Percentiles rank a stretch among this genome's conserved stretches.
These are phyloP conservation scores for Pleurotus pulmonarius DNA, from an alignment of 768 basidiomycete genomes.

Conservation along the genomic window DNA sequence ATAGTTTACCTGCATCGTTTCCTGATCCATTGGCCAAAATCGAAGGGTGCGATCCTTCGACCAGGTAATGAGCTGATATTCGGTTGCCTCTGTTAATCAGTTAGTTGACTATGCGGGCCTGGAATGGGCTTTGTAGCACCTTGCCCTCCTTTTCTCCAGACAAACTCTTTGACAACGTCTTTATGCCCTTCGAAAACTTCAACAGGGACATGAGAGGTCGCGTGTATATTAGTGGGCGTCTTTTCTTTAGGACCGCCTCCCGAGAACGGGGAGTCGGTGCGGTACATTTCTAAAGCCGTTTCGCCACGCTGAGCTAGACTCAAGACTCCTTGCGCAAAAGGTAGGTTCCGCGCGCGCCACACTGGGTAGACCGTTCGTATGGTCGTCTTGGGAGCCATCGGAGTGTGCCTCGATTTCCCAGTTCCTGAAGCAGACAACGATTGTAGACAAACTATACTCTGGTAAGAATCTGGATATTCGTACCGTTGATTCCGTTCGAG, in stretches of 20 bases:
- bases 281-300: conserved; percentile 83
- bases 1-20: conserved; percentile 58
- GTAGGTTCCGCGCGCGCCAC: conserved; percentile 89
- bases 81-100: conserved; percentile 26
- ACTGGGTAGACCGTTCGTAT: conserved; percentile 86
- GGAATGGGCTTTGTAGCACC: conserved; percentile 30
- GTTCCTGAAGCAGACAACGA: background rate
- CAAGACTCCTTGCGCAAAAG: conserved; percentile 87
- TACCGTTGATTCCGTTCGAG: background rate
- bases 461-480: no score
- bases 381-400: conserved; percentile 37
- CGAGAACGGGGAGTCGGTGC: conserved; percentile 20
- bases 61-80: conserved; percentile 63
- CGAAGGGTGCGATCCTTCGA: conserved; percentile 89
- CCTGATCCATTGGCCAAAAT: conserved; percentile 82
- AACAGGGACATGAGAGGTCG: conserved; percentile 40
- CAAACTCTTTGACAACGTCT: conserved; percentile 96
- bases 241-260: background rate
- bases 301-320: conserved; percentile 87
- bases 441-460: background rate
- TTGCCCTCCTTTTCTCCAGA: conserved; percentile 76
- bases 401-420: conserved; percentile 9
- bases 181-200: conserved; percentile 84
- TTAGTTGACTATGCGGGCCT: background rate
- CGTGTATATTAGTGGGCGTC: conserved; percentile 13